Evolutionary conservation across 805 yeast species (phyloP).

Genomic region (Kuraishia floccosa): DNA sequence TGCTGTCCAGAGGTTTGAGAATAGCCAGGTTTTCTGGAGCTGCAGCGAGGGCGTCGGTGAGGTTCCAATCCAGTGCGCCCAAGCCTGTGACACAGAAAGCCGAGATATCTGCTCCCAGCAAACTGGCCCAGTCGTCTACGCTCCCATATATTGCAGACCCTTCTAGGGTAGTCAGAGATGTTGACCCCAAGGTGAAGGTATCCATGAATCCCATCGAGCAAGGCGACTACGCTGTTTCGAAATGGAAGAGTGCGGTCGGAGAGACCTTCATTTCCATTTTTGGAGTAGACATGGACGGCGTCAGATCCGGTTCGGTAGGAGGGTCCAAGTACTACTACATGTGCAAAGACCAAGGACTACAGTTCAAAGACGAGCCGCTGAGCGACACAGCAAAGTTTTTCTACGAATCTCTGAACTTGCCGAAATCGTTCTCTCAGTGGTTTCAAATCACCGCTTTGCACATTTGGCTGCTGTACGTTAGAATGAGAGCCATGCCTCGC

Average conservation of each 20-base stretch:
- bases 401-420: constrained; percentile 74
- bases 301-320: constrained; percentile 90
- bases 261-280: constrained; percentile 51
- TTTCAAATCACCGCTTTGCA: constrained; percentile 86
- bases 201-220: constrained; percentile 16
- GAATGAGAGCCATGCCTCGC: constrained; percentile 95
- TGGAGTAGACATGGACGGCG: constrained; percentile 80
- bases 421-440: constrained; percentile 91
- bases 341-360: constrained; percentile 78
- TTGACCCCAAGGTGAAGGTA: constrained; percentile 19
- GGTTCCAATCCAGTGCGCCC: neutral
- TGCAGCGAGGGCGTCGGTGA: too few relatives aligned
- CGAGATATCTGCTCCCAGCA: constrained; percentile 10
- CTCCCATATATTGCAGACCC: constrained; percentile 22
- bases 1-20: too few relatives aligned
- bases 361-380: constrained; percentile 61
- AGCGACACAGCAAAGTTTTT: constrained; percentile 71
- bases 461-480: constrained; percentile 85
- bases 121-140: constrained; percentile 18
- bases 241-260: constrained; percentile 48
- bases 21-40: too few relatives aligned
- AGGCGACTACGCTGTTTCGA: constrained; percentile 23
- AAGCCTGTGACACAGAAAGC: neutral
- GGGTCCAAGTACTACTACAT: constrained; percentile 81
- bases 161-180: constrained; percentile 21